Evolutionary conservation across 345 rosid genomes (phyloP).

Genomic region (Citrus maxima): DNA sequence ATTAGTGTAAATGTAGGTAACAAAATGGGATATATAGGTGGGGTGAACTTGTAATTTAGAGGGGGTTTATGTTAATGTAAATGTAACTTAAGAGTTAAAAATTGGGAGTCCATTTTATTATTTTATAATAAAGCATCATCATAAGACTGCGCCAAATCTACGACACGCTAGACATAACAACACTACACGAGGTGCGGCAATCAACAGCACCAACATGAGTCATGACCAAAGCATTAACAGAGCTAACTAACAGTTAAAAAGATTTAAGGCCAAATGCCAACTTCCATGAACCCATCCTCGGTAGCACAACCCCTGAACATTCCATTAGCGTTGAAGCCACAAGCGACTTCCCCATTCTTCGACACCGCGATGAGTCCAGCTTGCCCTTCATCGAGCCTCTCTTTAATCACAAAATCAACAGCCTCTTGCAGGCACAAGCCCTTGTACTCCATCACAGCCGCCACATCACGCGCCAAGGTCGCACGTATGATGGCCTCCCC

Average conservation of each 20-base stretch:
- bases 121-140: neutral
- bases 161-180: neutral
- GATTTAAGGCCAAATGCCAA: slow-evolving; percentile 58
- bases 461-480: slow-evolving; percentile 86
- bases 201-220: neutral
- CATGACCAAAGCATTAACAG: neutral
- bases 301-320: slow-evolving; percentile 94
- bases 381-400: slow-evolving; percentile 69
- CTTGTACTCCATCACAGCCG: slow-evolving; percentile 97
- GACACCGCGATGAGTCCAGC: slow-evolving; percentile 97
- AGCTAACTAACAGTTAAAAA: neutral
- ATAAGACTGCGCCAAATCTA: neutral
- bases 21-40: too few species aligned
- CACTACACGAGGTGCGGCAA: neutral
- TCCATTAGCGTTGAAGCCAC: slow-evolving; percentile 72
- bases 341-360: slow-evolving; percentile 75
- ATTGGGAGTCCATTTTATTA: neutral
- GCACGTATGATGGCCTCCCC: slow-evolving; percentile 93
- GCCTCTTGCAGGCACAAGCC: slow-evolving; percentile 74
- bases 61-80: too few species aligned
- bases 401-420: slow-evolving; percentile 71
- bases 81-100: neutral
- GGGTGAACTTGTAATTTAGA: too few species aligned
- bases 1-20: too few species aligned
- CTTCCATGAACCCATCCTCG: slow-evolving; percentile 89